Evolutionary conservation across 345 rosid species (phyloP).

Genomic region (Jatropha curcas): DNA sequence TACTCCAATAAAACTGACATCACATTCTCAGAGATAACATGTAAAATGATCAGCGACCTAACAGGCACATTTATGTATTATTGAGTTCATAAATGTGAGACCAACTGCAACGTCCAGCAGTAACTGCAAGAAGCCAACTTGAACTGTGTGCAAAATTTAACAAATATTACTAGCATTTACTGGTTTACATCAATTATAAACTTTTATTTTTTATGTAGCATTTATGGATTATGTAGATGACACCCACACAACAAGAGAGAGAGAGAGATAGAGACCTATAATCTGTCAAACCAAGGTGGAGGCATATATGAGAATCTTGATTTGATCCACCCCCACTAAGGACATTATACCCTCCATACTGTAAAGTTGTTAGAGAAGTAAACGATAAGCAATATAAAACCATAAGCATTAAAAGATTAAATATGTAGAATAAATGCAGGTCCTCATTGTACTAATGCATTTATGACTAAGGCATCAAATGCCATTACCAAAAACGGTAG

Average conservation of each 20-base stretch:
- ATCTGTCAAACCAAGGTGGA: conserved; percentile 85
- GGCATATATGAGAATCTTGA: conserved; percentile 44
- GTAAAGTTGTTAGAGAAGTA: conserved; percentile 26
- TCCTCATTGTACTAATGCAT: not conserved
- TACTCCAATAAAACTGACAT: not conserved
- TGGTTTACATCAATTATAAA: not conserved
- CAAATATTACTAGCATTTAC: not conserved
- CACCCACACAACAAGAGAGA: conserved; percentile 9
- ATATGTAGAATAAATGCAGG: not conserved
- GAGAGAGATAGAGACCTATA: conserved; percentile 56
- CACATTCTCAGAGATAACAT: not conserved
- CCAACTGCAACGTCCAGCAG: not conserved
- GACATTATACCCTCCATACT: conserved; percentile 71
- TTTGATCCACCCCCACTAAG: conserved; percentile 38
- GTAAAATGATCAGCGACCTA: not conserved
- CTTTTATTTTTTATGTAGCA: not conserved
- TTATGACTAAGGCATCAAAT: conserved; percentile 5
- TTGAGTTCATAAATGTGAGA: not conserved
- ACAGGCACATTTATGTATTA: not conserved
- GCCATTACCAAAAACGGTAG: not conserved
- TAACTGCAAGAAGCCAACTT: not conserved
- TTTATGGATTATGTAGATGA: not conserved
- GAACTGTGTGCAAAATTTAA: not conserved
- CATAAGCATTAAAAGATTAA: not conserved
- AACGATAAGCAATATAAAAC: not conserved